These are phyloP conservation scores for Moesziomyces sp. DNA, from an alignment of 1,284 basidiomycete species.

Conservation along the genomic window DNA sequence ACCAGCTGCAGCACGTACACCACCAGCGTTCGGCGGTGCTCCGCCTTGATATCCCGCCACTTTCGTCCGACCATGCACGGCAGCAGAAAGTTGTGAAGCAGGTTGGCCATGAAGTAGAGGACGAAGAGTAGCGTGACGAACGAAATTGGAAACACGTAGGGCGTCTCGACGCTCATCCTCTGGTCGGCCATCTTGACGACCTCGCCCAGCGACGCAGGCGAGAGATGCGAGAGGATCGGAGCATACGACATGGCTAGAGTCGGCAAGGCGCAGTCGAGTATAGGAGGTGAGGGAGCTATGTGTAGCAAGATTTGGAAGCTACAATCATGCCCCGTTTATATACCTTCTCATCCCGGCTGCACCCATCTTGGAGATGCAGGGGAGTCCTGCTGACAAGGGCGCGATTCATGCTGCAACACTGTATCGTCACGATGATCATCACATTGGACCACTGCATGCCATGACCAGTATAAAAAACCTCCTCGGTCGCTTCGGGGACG, in stretches of 20 bases:
- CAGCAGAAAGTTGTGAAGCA: slow-evolving; percentile 18
- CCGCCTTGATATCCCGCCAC: slow-evolving; percentile 16
- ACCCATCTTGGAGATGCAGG: too few species aligned
- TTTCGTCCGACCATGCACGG: slow-evolving; percentile 5
- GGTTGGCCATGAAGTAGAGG: slow-evolving; percentile 14
- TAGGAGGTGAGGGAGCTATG: too few species aligned
- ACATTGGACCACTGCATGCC: too few species aligned
- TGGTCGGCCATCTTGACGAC: slow-evolving; percentile 4
- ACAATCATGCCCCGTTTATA: too few species aligned
- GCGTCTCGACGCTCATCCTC: slow-evolving; percentile 4
- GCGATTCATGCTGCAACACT: too few species aligned
- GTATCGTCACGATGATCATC: too few species aligned
- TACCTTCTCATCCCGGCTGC: too few species aligned
- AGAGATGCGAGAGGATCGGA: slow-evolving; percentile 16
- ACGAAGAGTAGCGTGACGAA: slow-evolving; percentile 26
- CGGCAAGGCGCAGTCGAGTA: too few species aligned
- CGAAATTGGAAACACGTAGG: slow-evolving; percentile 13
- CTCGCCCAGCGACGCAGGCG: slow-evolving; percentile 4
- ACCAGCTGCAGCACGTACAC: slow-evolving; percentile 31
- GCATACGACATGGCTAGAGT: background rate
- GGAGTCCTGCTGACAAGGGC: too few species aligned
- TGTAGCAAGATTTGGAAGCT: too few species aligned
- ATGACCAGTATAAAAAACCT: too few species aligned
- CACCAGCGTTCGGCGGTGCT: slow-evolving; percentile 30
- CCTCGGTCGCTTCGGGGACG: too few species aligned